These are phyloP conservation scores for Suillus spraguei DNA, from an alignment of 768 basidiomycete genomes.

Conservation along the genomic window DNA sequence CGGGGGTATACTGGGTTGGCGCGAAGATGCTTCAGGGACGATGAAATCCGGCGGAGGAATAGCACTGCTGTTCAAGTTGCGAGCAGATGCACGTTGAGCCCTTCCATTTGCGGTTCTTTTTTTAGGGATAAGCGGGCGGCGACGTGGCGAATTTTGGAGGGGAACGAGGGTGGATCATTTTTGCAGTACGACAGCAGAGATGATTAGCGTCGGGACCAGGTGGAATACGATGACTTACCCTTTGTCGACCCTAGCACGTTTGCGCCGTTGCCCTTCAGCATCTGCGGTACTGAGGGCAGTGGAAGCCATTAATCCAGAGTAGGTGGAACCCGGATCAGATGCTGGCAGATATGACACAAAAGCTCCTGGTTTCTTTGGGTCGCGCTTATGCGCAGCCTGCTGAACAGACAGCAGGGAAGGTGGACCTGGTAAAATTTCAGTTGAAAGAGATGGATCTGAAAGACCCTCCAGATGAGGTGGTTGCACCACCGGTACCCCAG, in stretches of 20 bases:
- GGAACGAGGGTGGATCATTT: conserved; percentile 30
- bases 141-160: conserved; percentile 15
- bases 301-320: conserved; percentile 73
- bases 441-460: conserved; percentile 74
- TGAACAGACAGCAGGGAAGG: conserved; percentile 73
- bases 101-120: conserved; percentile 61
- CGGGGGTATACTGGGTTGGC: conserved; percentile 40
- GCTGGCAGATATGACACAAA: conserved; percentile 79
- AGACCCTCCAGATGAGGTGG: conserved; percentile 78
- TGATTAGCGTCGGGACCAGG: conserved; percentile 18
- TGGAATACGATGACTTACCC: conserved; percentile 51
- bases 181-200: conserved; percentile 19
- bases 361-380: conserved; percentile 74
- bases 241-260: conserved; percentile 75
- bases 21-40: conserved; percentile 44
- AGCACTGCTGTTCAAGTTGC: conserved; percentile 53
- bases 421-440: conserved; percentile 89
- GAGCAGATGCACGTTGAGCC: conserved; percentile 73
- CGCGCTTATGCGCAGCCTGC: conserved; percentile 73
- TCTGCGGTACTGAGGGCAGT: conserved; percentile 55
- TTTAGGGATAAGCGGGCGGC: conserved; percentile 16
- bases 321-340: conserved; percentile 87
- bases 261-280: conserved; percentile 65
- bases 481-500: conserved; percentile 72
- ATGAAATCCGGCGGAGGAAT: conserved; percentile 36